Evolutionary conservation across 257 asterid genomes (phyloP), one percentile per base, ranked within the genome.

Genomic region (Nicotiana undulata): DNA sequence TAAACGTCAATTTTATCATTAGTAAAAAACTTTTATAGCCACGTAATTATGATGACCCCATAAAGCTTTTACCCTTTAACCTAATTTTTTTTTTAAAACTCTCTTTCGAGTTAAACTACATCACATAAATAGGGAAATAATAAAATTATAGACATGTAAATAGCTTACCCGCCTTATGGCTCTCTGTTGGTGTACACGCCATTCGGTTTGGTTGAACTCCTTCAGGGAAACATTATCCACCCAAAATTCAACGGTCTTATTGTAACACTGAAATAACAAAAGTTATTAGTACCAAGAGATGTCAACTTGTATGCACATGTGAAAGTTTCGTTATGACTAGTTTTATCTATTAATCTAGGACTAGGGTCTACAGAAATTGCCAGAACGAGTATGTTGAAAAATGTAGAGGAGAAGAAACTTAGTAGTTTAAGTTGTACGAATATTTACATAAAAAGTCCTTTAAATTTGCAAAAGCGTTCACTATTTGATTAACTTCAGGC

Each of bases 181-280:
- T 13, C 78, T 72, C 37, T 72, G 37, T 72, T 72, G 78, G 40
- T 72, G 78, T 13, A 24, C 40, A 72, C 3, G 40, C 78, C 78
- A 72, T 72, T 72, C 78, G 8, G 60, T 46, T 72, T 72, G 24
- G 24, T 46, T 72, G 60, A 72, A 72, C 60, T 72, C 78, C n/a
- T 72, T 72, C 20, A 72, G 49, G 15, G 78, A 72, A 46, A 46
- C 60, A 9, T 72, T 72, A 46, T 72, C 78, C 60, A 72, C 60
- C 78, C 78, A 72, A 13, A 72, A 46, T 0, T 72, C 60, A 72
- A 13, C 40, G 0, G 78, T 72, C 37, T 46, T 24, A 46, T 46
- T 72, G 60, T 72, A 46, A 72, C 78, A 72, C 78, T 72, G 59
- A n/a, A 66, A 66, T 40, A 37, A 68, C n/a, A 68, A 68, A 37